These are phyloP conservation scores for Teratosphaeriaceae sp. DNA, from an alignment of 2,329 filamentous ascomycete genomes.

Conservation along the genomic window DNA sequence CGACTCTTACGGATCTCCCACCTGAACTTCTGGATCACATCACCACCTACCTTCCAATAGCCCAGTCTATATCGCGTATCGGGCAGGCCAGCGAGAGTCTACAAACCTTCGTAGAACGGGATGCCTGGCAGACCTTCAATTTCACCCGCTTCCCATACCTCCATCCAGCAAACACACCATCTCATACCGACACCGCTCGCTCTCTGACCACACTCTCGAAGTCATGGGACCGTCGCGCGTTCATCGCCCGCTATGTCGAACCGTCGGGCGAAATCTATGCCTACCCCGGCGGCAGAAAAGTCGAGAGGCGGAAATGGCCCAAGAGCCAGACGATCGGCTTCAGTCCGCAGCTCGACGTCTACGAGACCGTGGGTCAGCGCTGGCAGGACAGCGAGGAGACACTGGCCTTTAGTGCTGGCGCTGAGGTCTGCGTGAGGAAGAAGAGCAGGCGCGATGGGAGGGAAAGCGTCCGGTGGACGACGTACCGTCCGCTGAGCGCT, in stretches of 20 bases:
- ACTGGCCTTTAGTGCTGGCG: slow-evolving; percentile 54
- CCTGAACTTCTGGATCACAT: slow-evolving; percentile 34
- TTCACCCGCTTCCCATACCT: slow-evolving; percentile 41
- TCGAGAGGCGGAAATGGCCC: slow-evolving; percentile 34
- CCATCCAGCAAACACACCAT: slow-evolving; percentile 15
- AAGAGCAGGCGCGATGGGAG: slow-evolving; percentile 27
- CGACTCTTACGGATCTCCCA: slow-evolving; percentile 29
- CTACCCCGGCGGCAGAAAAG: slow-evolving; percentile 20
- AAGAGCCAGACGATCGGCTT: slow-evolving; percentile 53
- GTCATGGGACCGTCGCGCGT: slow-evolving; percentile 51
- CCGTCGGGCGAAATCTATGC: slow-evolving; percentile 32
- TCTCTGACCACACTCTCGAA: slow-evolving; percentile 50
- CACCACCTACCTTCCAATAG: slow-evolving; percentile 37
- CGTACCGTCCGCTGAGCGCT: slow-evolving; percentile 46
- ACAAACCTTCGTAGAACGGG: slow-evolving; percentile 37
- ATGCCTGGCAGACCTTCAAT: slow-evolving; percentile 44
- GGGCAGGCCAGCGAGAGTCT: slow-evolving; percentile 41
- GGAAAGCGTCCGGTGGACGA: slow-evolving; percentile 37
- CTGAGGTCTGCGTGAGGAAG: slow-evolving; percentile 47
- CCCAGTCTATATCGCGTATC: slow-evolving; percentile 38
- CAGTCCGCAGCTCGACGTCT: slow-evolving; percentile 38
- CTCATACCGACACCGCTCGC: slow-evolving; percentile 46
- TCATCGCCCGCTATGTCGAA: slow-evolving; percentile 48
- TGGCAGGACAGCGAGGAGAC: slow-evolving; percentile 50
- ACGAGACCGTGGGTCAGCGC: slow-evolving; percentile 22